Evolutionary conservation across 148 eudicot species (phyloP).

Genomic region (Camellia sinensis): DNA sequence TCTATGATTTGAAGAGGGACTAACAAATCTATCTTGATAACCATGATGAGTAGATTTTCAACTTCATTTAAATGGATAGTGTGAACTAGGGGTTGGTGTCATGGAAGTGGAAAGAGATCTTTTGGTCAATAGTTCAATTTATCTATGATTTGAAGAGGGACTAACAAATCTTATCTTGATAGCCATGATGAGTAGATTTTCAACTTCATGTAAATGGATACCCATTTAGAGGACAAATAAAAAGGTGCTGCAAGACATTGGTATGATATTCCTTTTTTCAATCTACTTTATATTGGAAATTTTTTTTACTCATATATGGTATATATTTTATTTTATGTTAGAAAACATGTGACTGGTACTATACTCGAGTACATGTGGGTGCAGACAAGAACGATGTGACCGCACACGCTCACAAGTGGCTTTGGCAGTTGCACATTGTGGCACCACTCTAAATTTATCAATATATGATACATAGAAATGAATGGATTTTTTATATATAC

Average conservation of each 20-base stretch:
- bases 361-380: too few relatives aligned
- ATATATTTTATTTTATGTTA: too few relatives aligned
- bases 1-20: slow-evolving; percentile 7
- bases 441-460: too few relatives aligned
- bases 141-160: slow-evolving; percentile 12
- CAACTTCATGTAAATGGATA: slow-evolving; percentile 16
- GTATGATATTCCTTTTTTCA: slow-evolving; percentile 8
- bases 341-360: too few relatives aligned
- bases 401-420: too few relatives aligned
- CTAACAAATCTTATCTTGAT: background rate
- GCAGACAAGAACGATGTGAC: too few relatives aligned
- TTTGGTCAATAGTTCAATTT: slow-evolving; percentile 5
- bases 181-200: slow-evolving; percentile 11
- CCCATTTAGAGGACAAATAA: slow-evolving; percentile 9
- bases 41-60: slow-evolving; percentile 9
- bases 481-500: too few relatives aligned
- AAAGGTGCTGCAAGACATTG: background rate
- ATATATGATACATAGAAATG: too few relatives aligned
- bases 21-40: background rate
- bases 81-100: background rate
- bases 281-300: background rate
- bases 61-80: slow-evolving; percentile 5
- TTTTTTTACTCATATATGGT: too few relatives aligned
- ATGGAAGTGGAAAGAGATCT: slow-evolving; percentile 12
- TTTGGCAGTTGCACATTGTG: too few relatives aligned